These are phyloP conservation scores for Raphanus sativus DNA, from an alignment of 345 rosid species.

Conservation along the genomic window DNA sequence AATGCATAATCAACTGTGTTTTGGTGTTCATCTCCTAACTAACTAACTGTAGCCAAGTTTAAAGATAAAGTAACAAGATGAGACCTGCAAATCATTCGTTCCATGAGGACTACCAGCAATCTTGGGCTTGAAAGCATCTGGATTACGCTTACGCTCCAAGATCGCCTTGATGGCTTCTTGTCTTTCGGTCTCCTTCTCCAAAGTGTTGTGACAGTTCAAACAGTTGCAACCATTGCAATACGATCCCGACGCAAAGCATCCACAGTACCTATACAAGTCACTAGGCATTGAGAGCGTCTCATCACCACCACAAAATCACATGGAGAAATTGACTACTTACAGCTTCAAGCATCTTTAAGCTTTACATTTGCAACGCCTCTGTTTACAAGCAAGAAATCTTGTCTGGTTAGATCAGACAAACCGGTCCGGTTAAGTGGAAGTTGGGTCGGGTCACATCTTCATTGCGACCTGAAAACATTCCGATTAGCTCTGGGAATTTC, in stretches of 20 bases:
- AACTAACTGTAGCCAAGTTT: too few species aligned
- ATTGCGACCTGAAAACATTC: too few species aligned
- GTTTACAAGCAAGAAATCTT: too few species aligned
- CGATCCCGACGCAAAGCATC: slow-evolving; percentile 77
- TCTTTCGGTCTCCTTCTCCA: slow-evolving; percentile 57
- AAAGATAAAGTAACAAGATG: neutral
- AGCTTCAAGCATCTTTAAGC: slow-evolving; percentile 73
- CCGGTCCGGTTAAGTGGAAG: too few species aligned
- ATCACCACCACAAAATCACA: neutral
- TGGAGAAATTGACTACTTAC: slow-evolving; percentile 44
- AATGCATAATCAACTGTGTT: too few species aligned
- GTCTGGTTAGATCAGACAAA: too few species aligned
- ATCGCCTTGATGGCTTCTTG: slow-evolving; percentile 55
- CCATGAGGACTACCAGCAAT: slow-evolving; percentile 65
- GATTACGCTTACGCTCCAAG: slow-evolving; percentile 75
- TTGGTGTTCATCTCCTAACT: too few species aligned
- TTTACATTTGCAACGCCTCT: slow-evolving; percentile 75
- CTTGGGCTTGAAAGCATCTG: slow-evolving; percentile 67
- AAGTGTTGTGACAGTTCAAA: slow-evolving; percentile 67
- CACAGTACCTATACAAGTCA: slow-evolving; percentile 63
- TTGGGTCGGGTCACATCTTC: too few species aligned
- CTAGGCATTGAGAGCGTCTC: neutral
- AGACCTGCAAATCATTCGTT: slow-evolving; percentile 47
- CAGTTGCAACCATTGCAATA: slow-evolving; percentile 86
- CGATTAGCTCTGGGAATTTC: too few species aligned